A percentile compares a stretch with the other conserved stretches of the same genome.
Conservation (phyloP, 345 rosid genomes). For the Syzygium aqueum region DNA sequence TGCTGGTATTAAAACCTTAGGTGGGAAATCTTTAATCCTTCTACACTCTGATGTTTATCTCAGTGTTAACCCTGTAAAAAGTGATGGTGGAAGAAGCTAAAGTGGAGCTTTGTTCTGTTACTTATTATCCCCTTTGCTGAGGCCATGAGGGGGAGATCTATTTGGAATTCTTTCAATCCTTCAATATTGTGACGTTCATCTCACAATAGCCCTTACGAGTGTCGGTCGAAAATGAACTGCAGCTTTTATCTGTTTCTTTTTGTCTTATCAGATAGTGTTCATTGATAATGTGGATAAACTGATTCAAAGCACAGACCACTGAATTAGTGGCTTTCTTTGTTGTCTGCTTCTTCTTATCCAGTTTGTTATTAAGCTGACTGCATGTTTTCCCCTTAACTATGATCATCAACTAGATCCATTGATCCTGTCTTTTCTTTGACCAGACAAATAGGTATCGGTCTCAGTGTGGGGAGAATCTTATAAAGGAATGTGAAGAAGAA, state of each 20-base stretch:
- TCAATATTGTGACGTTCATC: neutral
- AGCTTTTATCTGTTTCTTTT: neutral
- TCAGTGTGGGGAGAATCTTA: constrained; percentile 48
- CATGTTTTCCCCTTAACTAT: neutral
- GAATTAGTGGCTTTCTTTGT: neutral
- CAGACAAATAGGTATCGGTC: no score
- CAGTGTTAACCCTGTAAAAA: neutral
- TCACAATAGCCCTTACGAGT: neutral
- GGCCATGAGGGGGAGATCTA: neutral
- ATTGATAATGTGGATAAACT: neutral
- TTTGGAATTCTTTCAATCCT: neutral
- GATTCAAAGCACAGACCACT: neutral
- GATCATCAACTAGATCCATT: neutral
- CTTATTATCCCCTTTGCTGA: neutral
- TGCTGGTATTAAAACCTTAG: neutral
- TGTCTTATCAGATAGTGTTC: neutral
- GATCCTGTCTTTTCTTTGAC: no score
- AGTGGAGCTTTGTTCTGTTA: neutral
- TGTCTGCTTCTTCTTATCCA: neutral
- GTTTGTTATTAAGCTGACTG: neutral
- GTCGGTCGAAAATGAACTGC: neutral
- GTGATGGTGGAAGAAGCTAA: neutral
- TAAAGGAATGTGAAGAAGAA: constrained; percentile 93
- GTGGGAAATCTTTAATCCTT: neutral
- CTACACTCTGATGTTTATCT: neutral